These are phyloP conservation scores for Pythium brassicae DNA, from an alignment of 352 stramenopile species.

Conservation along the genomic window DNA sequence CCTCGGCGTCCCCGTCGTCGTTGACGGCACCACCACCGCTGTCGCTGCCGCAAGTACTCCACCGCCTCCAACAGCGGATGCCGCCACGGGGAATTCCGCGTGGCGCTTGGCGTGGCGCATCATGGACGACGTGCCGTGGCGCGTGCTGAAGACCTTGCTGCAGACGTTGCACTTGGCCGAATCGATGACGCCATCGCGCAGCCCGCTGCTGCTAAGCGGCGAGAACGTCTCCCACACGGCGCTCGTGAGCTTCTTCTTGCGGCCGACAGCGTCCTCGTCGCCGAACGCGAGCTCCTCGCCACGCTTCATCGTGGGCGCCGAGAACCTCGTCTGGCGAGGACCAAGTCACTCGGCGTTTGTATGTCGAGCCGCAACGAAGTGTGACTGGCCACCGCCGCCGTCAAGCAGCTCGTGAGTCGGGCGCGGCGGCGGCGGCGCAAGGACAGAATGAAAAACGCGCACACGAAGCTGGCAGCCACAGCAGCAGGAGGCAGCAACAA, in stretches of 20 bases:
- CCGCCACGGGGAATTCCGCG: conserved; percentile 42
- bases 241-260: conserved; percentile 82
- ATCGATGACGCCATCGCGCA: conserved; percentile 66
- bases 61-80: neutral
- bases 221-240: conserved; percentile 83
- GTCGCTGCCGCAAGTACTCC: neutral
- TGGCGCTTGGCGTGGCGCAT: conserved; percentile 81
- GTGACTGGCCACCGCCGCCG: neutral
- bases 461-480: neutral
- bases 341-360: conserved; percentile 11
- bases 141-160: conserved; percentile 73
- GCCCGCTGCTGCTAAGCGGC: conserved; percentile 53
- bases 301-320: conserved; percentile 32
- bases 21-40: too few species aligned
- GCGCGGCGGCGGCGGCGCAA: neutral
- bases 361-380: conserved; percentile 5
- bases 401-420: too few species aligned
- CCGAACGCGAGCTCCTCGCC: conserved; percentile 57
- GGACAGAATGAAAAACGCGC: neutral
- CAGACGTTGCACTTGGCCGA: conserved; percentile 73
- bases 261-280: conserved; percentile 56
- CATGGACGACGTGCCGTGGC: conserved; percentile 80
- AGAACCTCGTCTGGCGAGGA: neutral
- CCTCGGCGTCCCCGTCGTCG: conserved; percentile 29
- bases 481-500: too few species aligned